Conservation (phyloP, 768 basidiomycete species). For the Trametes sanguinea region DNA sequence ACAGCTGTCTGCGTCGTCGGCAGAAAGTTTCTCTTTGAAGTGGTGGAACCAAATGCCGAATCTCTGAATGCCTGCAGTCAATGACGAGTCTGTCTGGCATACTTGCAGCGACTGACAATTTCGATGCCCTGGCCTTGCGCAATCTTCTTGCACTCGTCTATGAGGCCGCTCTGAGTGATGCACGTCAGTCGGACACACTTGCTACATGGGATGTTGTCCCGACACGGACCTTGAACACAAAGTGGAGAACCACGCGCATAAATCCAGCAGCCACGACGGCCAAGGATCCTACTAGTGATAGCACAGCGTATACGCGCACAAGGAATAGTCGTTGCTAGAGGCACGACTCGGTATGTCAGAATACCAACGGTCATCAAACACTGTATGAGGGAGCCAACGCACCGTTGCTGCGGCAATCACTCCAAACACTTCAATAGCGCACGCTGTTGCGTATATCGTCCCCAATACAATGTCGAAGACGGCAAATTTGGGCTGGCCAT, state of each 20-base stretch:
- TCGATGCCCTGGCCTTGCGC: constrained; percentile 37
- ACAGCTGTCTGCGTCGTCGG: constrained; percentile 5
- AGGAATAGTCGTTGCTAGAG: constrained; percentile 52
- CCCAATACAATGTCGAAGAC: constrained; percentile 63
- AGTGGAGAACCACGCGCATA: constrained; percentile 63
- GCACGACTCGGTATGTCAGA: no score
- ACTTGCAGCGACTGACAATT: constrained; percentile 29
- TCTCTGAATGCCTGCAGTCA: constrained; percentile 17
- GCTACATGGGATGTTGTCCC: background rate
- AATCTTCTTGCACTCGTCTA: constrained; percentile 53
- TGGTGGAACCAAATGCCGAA: constrained; percentile 35
- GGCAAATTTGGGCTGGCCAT: constrained; percentile 46
- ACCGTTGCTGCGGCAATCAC: constrained; percentile 53
- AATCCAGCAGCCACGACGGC: constrained; percentile 54
- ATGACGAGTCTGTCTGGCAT: background rate
- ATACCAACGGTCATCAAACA: no score
- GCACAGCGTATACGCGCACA: constrained; percentile 57
- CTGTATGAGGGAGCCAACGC: constrained; percentile 28
- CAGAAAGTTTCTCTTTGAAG: constrained; percentile 23
- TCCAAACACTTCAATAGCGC: constrained; percentile 58
- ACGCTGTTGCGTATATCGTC: constrained; percentile 51
- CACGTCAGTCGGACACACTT: background rate
- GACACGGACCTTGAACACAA: constrained; percentile 57
- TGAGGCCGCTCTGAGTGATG: constrained; percentile 52
- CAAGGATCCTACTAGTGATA: constrained; percentile 49